Base-by-base conservation (phyloP, 2,329 filamentous ascomycete genomes). In the Ascochyta pisi region DNA sequence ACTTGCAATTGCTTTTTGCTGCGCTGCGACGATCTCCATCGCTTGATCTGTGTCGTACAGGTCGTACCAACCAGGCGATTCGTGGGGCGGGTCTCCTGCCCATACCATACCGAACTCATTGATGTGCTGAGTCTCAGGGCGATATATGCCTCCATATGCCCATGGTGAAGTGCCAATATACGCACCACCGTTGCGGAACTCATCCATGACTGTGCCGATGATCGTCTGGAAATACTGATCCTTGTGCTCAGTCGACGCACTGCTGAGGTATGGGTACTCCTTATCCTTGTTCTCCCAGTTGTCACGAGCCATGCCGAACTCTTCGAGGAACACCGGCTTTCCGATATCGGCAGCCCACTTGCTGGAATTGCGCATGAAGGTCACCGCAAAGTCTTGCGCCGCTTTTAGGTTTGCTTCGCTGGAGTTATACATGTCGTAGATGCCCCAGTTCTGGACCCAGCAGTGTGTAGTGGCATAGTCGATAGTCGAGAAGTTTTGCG, bases 1-100 rank as follows among this genome's bases (percentile, higher is more conserved):
- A 24, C 46, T 48, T 16, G 50, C 56, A 22, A 76, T 68, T 3
- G 65, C 58, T 49, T 68, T 60, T 50, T 76, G 71, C 57, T 77
- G 75, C 24, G 62, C 54, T 23, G 63, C 50, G 8, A 77, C 62
- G 31, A 77, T 73, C 22, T 73, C 60, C 73, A 77, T 76, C 6
- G 74, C 73, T 41, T 71, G 54, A 51, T 77, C 74, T 6, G 67
- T 68, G 51, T 77, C 73, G 38, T 77, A 77, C 38, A 77, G 34
- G 57, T 77, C 75, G 48, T 77, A 77, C 75, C 75, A 77, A 0
- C 75, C 75, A 0, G 75, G 74, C 5, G 62, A 62, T 58, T 77
- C 75, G 50, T 77, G 75, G 1, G 75, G 75, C 16, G 75, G 75
- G 45, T 77, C 75, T 3, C 75, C 75, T 0, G 75, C 75, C 75